Evolutionary conservation across 306 rosid species (phyloP).

Genomic region (Cicer judaicum): DNA sequence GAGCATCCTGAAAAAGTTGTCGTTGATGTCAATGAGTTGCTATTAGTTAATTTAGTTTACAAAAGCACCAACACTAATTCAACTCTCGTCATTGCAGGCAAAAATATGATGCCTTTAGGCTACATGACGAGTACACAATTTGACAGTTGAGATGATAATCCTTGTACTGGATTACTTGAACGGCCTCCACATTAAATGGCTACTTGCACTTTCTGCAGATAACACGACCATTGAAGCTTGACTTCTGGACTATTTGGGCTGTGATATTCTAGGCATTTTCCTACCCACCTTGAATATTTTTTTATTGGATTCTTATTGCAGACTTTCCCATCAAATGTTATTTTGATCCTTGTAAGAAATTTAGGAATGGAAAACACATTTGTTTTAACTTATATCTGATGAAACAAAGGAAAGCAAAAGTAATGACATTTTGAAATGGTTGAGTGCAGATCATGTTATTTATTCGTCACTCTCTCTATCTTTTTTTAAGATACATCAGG

Average conservation of each 20-base stretch:
- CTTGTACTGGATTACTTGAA: not conserved
- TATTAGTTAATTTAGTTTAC: not conserved
- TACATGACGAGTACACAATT: slow-evolving; percentile 14
- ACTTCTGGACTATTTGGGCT: not conserved
- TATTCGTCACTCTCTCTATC: not conserved
- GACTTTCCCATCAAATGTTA: not conserved
- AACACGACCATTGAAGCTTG: slow-evolving; percentile 8
- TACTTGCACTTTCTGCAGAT: slow-evolving; percentile 9
- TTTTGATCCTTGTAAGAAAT: slow-evolving; percentile 2
- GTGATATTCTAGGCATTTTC: slow-evolving; percentile 7
- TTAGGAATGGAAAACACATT: not conserved
- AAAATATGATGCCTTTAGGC: not conserved
- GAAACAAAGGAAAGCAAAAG: not conserved
- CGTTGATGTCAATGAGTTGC: not conserved
- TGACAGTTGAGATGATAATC: slow-evolving; percentile 5
- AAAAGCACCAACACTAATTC: not conserved
- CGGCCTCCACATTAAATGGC: not conserved
- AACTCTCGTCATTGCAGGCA: not conserved
- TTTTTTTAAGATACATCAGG: not conserved
- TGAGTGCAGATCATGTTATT: not conserved
- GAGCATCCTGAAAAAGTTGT: not conserved
- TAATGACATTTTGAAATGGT: not conserved
- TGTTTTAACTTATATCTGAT: not conserved
- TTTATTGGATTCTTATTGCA: slow-evolving; percentile 7
- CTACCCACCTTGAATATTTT: slow-evolving; percentile 3